Base-by-base conservation (phyloP, 1,139 yeast species). In the Diutina mesorugosa region DNA sequence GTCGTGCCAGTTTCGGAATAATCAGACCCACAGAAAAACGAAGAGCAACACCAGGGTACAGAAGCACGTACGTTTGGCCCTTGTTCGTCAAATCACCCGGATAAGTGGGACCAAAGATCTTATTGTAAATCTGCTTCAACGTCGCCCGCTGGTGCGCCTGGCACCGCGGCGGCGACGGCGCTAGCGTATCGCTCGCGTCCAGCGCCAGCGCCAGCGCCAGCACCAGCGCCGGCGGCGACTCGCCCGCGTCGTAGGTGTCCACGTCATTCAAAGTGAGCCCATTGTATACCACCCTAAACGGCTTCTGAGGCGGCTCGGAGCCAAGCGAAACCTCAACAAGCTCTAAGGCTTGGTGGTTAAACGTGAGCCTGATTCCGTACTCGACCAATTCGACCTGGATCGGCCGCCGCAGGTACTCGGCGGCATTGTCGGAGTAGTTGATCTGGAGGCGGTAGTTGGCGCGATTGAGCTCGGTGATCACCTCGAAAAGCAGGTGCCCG, bases 31-130 rank as follows among this genome's bases (percentile, higher is more conserved):
- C 63, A 47, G 63, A 61, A 60, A 76, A 82, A 60, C 68, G 70
- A 64, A 81, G 81, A 0, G 79, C 69, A 2, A 82, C 70, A 0
- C 87, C 87, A 1, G 83, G 81, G 61, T 83, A 83, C 46, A 81
- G 76, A 38, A 83, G 66, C 6, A 73, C 66, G 60, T 78, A 80
- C n/a, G 59, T 57, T 0, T 58, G 56, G 10, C 58, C 56, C 4
- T 60, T 56, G 12, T 45, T 47, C 47, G 62, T 60, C 18, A 72
- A 61, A 55, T 62, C 66, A 0, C 87, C 87, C 0, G 85, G 85
- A 59, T 79, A 80, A 0, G 87, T 83, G 2, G 87, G 87, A 0
- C 88, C 88, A 65, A 83, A 80, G 2, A 77, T 70, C 62, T 76
- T 78, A 62, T 82, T 81, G 65, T 83, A 83, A 7, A 83, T 72